phyloP scores from a whole-genome alignment of 176 grass and related monocot species.

The Neostapfia colusana region DNA sequence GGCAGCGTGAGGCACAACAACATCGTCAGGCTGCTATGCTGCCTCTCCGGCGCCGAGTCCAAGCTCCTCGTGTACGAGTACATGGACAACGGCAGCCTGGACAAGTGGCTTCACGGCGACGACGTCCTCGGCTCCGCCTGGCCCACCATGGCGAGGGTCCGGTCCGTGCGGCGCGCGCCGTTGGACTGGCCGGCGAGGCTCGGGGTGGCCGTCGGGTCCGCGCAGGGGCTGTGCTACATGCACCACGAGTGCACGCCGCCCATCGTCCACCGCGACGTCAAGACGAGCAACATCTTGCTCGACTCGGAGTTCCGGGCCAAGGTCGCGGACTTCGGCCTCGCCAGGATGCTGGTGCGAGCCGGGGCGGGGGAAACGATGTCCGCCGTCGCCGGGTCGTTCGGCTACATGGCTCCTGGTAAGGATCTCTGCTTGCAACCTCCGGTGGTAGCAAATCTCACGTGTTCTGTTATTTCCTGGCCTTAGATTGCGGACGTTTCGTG shows the following conservation, averaged over 20 bases:
- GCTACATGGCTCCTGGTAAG: constrained; percentile 95
- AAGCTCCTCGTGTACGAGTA: constrained; percentile 93
- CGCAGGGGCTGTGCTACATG: constrained; percentile 78
- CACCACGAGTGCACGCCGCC: constrained; percentile 72
- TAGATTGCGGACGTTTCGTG: background rate
- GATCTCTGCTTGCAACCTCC: background rate
- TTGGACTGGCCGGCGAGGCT: constrained; percentile 74
- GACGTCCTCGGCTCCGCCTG: background rate
- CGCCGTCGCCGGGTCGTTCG: constrained; percentile 68
- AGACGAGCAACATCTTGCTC: constrained; percentile 83
- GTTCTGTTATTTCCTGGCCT: background rate
- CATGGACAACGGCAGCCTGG: constrained; percentile 77
- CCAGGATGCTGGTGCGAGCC: constrained; percentile 61
- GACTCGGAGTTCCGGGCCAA: constrained; percentile 63
- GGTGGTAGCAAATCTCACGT: background rate
- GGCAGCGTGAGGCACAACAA: constrained; percentile 73
- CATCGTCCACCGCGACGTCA: constrained; percentile 83
- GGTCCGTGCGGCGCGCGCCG: background rate
- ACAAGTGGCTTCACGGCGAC: constrained; percentile 69
- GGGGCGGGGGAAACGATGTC: constrained; percentile 56
- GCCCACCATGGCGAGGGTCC: constrained; percentile 9
- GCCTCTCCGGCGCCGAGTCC: constrained; percentile 55
- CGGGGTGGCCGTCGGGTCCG: constrained; percentile 57
- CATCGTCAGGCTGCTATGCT: constrained; percentile 79
- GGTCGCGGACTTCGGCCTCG: constrained; percentile 85